Percentiles rank a stretch among this genome's conserved stretches.
Conservation (phyloP, 108 stramenopile species). For the Fistulifera pelliculosa region DNA sequence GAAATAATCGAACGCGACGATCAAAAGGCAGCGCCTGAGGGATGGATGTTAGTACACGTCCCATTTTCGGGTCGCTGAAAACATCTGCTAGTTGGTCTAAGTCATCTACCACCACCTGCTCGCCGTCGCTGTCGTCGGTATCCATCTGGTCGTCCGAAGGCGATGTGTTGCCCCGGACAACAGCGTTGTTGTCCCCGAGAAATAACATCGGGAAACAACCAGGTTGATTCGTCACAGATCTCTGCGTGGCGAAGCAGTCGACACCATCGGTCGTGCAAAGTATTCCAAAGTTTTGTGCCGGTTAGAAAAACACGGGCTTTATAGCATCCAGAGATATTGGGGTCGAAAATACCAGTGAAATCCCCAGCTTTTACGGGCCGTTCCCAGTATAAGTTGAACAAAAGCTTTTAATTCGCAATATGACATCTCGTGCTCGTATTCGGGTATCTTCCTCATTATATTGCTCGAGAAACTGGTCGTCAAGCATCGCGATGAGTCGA, state of each 20-base stretch:
- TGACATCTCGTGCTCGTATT: conserved; percentile 42
- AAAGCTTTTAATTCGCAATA: conserved; percentile 23
- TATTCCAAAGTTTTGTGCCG: conserved; percentile 80
- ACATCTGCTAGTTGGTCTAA: conserved; percentile 62
- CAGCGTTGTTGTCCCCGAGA: conserved; percentile 1
- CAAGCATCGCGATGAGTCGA: conserved; percentile 58
- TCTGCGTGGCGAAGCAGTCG: conserved; percentile 41
- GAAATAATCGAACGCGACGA: conserved; percentile 68
- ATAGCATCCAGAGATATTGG: conserved; percentile 7
- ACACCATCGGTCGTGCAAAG: conserved; percentile 77
- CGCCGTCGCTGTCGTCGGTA: conserved; percentile 13
- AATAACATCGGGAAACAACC: conserved; percentile 51
- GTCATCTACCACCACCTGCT: conserved; percentile 12
- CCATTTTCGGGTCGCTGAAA: conserved; percentile 77
- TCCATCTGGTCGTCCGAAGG: conserved; percentile 2
- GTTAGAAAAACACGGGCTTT: conserved; percentile 48
- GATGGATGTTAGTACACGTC: conserved; percentile 66
- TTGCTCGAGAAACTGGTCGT: conserved; percentile 60
- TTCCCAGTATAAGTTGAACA: conserved; percentile 70
- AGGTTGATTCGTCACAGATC: conserved; percentile 68
- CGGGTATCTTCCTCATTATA: conserved; percentile 9
- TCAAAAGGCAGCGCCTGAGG: conserved; percentile 82
- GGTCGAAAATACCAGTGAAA: conserved; percentile 6
- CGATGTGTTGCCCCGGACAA: neutral
- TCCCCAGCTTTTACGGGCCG: conserved; percentile 50